These are phyloP conservation scores for Trametes cinnabarina DNA, from an alignment of 768 basidiomycete genomes.

Conservation along the genomic window DNA sequence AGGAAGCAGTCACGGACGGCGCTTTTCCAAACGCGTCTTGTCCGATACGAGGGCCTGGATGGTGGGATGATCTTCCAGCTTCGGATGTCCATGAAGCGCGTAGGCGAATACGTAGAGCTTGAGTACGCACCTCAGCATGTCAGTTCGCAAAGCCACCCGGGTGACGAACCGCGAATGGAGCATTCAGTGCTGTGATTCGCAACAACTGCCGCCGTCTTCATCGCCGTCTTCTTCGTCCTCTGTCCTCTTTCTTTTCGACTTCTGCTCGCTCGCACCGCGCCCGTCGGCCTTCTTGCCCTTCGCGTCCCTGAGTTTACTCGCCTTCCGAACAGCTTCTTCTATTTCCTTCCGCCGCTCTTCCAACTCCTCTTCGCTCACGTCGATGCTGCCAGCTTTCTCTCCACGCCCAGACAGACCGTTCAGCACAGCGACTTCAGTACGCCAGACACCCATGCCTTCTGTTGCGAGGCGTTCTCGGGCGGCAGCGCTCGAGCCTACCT, in stretches of 20 bases:
- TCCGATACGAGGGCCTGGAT: no score
- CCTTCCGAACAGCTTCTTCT: slow-evolving; percentile 12
- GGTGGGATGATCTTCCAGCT: no score
- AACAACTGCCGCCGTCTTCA: slow-evolving; percentile 3
- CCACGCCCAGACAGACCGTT: slow-evolving; percentile 39
- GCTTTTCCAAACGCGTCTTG: no score
- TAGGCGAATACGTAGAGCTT: no score
- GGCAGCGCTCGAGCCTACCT: slow-evolving; percentile 3
- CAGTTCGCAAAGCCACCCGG: no score
- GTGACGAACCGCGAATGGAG: not conserved
- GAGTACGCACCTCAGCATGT: no score
- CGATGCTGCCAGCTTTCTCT: not conserved
- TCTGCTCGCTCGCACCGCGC: not conserved
- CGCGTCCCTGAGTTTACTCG: slow-evolving; percentile 11
- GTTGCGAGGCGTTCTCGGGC: slow-evolving; percentile 5
- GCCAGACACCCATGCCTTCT: slow-evolving; percentile 61
- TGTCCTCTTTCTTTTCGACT: slow-evolving; percentile 12
- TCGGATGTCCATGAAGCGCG: no score
- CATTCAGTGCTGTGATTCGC: not conserved
- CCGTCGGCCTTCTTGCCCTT: slow-evolving; percentile 18
- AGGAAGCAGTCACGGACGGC: no score
- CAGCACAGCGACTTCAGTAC: slow-evolving; percentile 65
- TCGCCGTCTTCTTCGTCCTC: slow-evolving; percentile 15
- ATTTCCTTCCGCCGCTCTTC: slow-evolving; percentile 20
- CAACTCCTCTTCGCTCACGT: slow-evolving; percentile 1